Evolutionary conservation across 2,329 filamentous ascomycete genomes (phyloP), one percentile per base, ranked within the genome.

Genomic region (Graphiopsis chlorocephala): DNA sequence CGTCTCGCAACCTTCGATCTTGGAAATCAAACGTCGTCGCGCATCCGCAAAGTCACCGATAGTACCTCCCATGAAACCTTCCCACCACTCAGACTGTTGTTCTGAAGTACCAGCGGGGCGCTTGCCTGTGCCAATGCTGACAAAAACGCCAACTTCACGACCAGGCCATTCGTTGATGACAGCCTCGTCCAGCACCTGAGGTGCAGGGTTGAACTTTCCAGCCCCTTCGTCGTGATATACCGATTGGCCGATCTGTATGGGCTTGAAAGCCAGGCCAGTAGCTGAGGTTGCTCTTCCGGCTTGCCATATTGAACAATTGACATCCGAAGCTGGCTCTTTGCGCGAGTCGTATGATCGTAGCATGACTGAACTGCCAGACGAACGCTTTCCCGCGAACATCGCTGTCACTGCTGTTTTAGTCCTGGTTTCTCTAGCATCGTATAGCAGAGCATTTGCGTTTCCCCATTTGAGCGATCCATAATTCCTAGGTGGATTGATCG

Each of bases 221-320:
- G 86, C 84, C 0, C 95, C 95, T 75, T 98, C 94, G 71, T 99
- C 95, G 66, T 97, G 90, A 74, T 99, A 99, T 11, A 93, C 84
- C 0, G 93, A 94, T 76, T 98, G 94, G 3, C 95, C 95, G 45
- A 99, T 91, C 69, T 91, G 90, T 58, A 99, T 93, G 0, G 94
- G 93, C 76, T 99, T 99, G 80, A 99, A 99, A 1, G 95, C 95
- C 50, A 97, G 83, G 0, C 91, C 92, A 0, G 94, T 95, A 0
- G 95, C 92, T 61, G 86, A 92, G 0, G 95, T 99, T n/a, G 95
- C 95, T 66, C 95, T 88, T 12, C 95, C 95, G 4, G 95, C 95
- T 79, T 99, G 90, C 95, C 95, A 99, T 64, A 99, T 95, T 53
- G 90, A 96, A 78, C 93, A 97, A 74, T 97, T 91, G 67, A 92